Conservation (phyloP, 257 asterid species). For the Paraleonurus japonicus region DNA sequence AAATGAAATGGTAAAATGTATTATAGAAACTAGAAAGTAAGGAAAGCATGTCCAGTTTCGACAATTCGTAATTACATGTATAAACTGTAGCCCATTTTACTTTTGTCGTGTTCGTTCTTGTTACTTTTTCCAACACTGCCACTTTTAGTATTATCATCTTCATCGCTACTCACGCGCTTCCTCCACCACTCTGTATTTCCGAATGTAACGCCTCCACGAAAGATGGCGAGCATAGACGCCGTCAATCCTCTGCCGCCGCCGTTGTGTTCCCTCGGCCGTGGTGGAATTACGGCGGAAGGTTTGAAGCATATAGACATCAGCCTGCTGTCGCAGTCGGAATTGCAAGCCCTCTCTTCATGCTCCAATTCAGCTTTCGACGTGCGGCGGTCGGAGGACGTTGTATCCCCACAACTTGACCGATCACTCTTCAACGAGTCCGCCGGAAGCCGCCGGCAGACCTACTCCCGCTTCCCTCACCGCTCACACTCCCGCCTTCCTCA, state of each 20-base stretch:
- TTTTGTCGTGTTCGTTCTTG: background rate
- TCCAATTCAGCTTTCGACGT: constrained; percentile 54
- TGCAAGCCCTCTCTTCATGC: constrained; percentile 66
- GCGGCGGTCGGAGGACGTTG: constrained; percentile 51
- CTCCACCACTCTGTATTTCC: constrained; percentile 16
- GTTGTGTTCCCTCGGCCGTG: constrained; percentile 23
- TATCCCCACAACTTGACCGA: constrained; percentile 64
- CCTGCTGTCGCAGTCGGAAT: constrained; percentile 73
- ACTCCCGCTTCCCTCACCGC: constrained; percentile 74
- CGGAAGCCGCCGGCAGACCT: constrained; percentile 87
- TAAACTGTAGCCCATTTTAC: background rate
- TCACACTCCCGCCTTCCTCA: constrained; percentile 68
- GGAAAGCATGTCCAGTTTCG: constrained; percentile 7
- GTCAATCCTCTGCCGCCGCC: constrained; percentile 33
- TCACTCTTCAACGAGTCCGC: constrained; percentile 84
- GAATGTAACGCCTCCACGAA: constrained; percentile 11
- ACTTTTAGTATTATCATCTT: background rate
- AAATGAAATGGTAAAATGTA: too few relatives aligned
- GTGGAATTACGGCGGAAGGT: constrained; percentile 47
- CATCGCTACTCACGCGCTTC: background rate
- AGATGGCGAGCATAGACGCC: constrained; percentile 52
- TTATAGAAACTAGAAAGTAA: too few relatives aligned
- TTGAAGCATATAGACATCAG: constrained; percentile 49
- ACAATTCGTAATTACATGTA: background rate
- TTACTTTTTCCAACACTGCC: background rate